Evolutionary conservation across 345 rosid genomes (phyloP), one percentile per base, ranked within the genome.

Genomic region (Hypericum androsaemum): DNA sequence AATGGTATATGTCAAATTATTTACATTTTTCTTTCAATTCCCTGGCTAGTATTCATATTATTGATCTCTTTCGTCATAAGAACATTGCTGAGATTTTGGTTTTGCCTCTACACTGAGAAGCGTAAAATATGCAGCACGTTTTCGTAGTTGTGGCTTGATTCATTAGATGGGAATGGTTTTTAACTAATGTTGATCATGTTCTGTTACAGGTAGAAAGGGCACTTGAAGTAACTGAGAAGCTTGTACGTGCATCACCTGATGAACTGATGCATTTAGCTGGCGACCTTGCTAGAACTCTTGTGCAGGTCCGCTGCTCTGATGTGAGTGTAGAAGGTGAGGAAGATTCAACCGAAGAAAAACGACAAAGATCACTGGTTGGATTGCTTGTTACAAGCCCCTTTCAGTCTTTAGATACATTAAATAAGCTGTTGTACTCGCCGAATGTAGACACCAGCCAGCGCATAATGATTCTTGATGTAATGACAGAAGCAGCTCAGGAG

Each of bases 311-410:
- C 57, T 92, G 96, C 77, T 83, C 82, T 61, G 80, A 92, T 72
- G 61, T 85, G 67, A 71, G 96, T 60, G 73, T 79, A 11, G 96
- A 88, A 71, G 98, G 89, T 16, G 98, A 92, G 74, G 96, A 92
- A 83, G 96, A 88, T 38, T 74, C 96, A 54, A 75, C 94, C 60
- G 98, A 92, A 77, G 96, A 88, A 72, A 92, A 83, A 73, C 79
- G 96, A 65, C 88, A 88, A 60, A 80, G 74, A 70, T 86, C 98
- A 44, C 73, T 92, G 71, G 70, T 81, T 44, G 89, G 96, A 28
- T 81, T 88, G 75, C 75, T 83, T 13, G n/a, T n/a, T 62, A 66
- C 81, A 37, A 50, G 84, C 69, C 98, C n/a, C 43, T 67, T 78
- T 61, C 80, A 84, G 52, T 88, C 96, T 61, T 77, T 92, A 41